These are phyloP conservation scores for Geranium brycei DNA, from an alignment of 345 rosid genomes.

Conservation along the genomic window DNA sequence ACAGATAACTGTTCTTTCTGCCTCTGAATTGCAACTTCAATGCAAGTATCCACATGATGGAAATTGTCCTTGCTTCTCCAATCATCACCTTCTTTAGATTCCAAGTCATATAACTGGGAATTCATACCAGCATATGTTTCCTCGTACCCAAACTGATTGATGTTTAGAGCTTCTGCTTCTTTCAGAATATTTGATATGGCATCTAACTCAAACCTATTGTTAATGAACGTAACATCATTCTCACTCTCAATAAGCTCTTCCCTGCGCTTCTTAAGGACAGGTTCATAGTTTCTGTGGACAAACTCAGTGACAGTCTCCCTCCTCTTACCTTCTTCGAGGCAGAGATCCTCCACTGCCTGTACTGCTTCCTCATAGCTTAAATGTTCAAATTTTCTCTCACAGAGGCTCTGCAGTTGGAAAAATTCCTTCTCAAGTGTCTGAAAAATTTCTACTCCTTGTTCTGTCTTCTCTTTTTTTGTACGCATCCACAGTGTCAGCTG, in stretches of 20 bases:
- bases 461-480: constrained; percentile 53
- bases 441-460: constrained; percentile 65
- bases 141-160: constrained; percentile 60
- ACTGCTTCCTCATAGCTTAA: constrained; percentile 72
- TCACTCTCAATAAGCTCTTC: constrained; percentile 49
- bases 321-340: constrained; percentile 74
- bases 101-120: constrained; percentile 72
- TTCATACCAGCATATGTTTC: constrained; percentile 42
- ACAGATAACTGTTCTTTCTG: constrained; percentile 66
- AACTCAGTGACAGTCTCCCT: constrained; percentile 46
- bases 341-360: constrained; percentile 71
- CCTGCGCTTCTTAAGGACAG: constrained; percentile 55
- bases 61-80: constrained; percentile 59
- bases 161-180: constrained; percentile 61
- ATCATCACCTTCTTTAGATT: constrained; percentile 54
- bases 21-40: constrained; percentile 66
- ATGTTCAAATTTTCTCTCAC: constrained; percentile 70
- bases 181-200: constrained; percentile 57
- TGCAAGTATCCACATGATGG: constrained; percentile 60
- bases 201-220: constrained; percentile 58
- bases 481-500: constrained; percentile 55
- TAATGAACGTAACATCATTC: constrained; percentile 28
- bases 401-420: constrained; percentile 58
- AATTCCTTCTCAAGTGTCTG: constrained; percentile 71
- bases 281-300: constrained; percentile 44